Conservation (phyloP, 2,329 filamentous ascomycete species). For the Stagonosporopsis vannaccii region DNA sequence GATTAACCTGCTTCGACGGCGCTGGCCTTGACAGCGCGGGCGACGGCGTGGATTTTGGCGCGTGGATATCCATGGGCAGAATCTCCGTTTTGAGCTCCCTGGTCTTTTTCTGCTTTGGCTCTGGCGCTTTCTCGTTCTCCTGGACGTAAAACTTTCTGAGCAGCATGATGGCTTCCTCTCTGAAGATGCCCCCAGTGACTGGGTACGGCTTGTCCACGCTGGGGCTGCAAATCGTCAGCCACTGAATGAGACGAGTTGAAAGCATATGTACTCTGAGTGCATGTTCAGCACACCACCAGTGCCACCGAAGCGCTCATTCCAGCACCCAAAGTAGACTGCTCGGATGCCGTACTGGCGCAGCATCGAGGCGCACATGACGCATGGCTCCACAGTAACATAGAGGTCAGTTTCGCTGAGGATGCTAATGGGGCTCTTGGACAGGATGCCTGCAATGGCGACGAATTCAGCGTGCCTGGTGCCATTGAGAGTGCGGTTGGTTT, state of each 20-base stretch:
- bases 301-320: conserved; percentile 96
- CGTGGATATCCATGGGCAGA: conserved; percentile 53
- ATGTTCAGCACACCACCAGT: conserved; percentile 92
- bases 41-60: conserved; percentile 42
- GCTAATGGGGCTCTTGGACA: conserved; percentile 69
- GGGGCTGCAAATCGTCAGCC: conserved; percentile 52
- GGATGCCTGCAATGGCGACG: conserved; percentile 76
- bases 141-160: conserved; percentile 96
- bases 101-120: conserved; percentile 70
- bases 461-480: conserved; percentile 97
- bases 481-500: conserved; percentile 68
- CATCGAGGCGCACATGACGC: conserved; percentile 97
- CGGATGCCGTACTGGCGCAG: conserved; percentile 87
- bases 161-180: conserved; percentile 91
- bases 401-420: conserved; percentile 78
- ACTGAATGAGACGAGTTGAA: neutral
- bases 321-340: conserved; percentile 91
- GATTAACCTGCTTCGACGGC: conserved; percentile 5
- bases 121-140: conserved; percentile 85
- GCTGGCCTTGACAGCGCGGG: conserved; percentile 25
- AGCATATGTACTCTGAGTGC: conserved; percentile 66
- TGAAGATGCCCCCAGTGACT: conserved; percentile 84
- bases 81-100: conserved; percentile 69
- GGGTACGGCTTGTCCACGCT: conserved; percentile 81
- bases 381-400: conserved; percentile 98